Percentiles rank a stretch among this genome's conserved stretches.
Evolutionary conservation across 148 eudicot species (phyloP).

Genomic region (Rhododendron ovatum): DNA sequence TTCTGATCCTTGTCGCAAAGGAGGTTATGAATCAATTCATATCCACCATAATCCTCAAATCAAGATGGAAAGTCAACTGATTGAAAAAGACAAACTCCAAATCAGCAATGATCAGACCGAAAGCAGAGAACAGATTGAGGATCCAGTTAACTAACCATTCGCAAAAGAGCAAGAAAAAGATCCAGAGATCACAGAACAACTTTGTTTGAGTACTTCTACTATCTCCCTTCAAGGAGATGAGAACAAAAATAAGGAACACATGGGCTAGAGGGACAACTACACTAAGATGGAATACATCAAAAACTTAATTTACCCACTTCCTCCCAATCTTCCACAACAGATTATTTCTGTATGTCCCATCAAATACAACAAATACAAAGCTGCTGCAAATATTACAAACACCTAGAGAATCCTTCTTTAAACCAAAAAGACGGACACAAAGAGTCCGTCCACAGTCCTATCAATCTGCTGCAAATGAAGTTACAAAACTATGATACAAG

Average conservation of each 20-base stretch:
- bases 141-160: neutral
- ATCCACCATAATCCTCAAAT: neutral
- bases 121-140: neutral
- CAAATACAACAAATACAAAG: slow-evolving; percentile 78
- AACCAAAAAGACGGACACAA: slow-evolving; percentile 31
- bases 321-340: slow-evolving; percentile 26
- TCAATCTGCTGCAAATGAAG: slow-evolving; percentile 21
- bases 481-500: slow-evolving; percentile 59
- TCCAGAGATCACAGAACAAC: neutral
- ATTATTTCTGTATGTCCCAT: slow-evolving; percentile 38
- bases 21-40: too few species aligned
- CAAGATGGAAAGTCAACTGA: neutral
- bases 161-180: neutral
- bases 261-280: neutral
- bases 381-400: slow-evolving; percentile 36
- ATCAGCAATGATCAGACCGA: neutral
- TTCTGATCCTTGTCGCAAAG: neutral
- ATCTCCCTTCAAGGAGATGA: neutral
- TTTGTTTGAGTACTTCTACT: neutral
- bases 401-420: slow-evolving; percentile 13
- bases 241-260: too few species aligned
- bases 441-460: slow-evolving; percentile 25
- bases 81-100: neutral
- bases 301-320: slow-evolving; percentile 11
- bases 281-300: neutral